Conservation (phyloP, 768 basidiomycete genomes). For the Leccinum truebloodii region DNA sequence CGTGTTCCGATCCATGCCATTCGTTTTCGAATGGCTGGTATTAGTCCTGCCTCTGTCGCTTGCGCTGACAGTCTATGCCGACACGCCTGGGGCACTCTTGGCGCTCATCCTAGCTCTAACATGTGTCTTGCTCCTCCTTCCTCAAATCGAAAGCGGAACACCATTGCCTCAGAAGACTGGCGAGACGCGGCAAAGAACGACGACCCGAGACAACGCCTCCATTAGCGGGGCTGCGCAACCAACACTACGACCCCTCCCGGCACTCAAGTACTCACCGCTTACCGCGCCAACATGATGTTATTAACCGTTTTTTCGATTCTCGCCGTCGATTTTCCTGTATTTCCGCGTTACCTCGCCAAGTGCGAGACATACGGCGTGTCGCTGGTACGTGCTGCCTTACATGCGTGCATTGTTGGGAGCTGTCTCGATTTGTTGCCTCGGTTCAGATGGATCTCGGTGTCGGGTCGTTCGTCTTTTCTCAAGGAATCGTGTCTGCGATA, state of each 20-base stretch:
- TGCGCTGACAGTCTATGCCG: slow-evolving; percentile 75
- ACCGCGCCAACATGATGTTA: slow-evolving; percentile 93
- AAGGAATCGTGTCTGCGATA: slow-evolving; percentile 88
- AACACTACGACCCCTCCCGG: slow-evolving; percentile 54
- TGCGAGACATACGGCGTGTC: slow-evolving; percentile 95
- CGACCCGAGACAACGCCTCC: background rate
- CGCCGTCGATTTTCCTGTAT: slow-evolving; percentile 93
- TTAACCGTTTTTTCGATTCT: slow-evolving; percentile 90
- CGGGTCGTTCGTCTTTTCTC: slow-evolving; percentile 96
- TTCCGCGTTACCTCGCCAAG: slow-evolving; percentile 86
- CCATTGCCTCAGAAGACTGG: slow-evolving; percentile 51
- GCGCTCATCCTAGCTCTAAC: slow-evolving; percentile 49
- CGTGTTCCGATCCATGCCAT: slow-evolving; percentile 36
- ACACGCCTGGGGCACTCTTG: slow-evolving; percentile 53
- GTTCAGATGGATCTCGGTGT: slow-evolving; percentile 96
- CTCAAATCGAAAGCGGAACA: slow-evolving; percentile 44
- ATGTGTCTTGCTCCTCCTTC: slow-evolving; percentile 43
- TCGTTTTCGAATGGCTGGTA: slow-evolving; percentile 57
- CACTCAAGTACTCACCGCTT: slow-evolving; percentile 82
- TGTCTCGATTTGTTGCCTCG: slow-evolving; percentile 1
- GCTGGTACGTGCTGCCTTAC: slow-evolving; percentile 53
- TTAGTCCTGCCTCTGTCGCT: slow-evolving; percentile 79
- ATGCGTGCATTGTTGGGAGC: background rate
- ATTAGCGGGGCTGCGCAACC: slow-evolving; percentile 1
- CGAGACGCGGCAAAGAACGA: background rate